A percentile compares a stretch with the other conserved stretches of the same genome.
Evolutionary conservation across 352 stramenopile species (phyloP).

Genomic region (Phytophthora aleatoria): DNA sequence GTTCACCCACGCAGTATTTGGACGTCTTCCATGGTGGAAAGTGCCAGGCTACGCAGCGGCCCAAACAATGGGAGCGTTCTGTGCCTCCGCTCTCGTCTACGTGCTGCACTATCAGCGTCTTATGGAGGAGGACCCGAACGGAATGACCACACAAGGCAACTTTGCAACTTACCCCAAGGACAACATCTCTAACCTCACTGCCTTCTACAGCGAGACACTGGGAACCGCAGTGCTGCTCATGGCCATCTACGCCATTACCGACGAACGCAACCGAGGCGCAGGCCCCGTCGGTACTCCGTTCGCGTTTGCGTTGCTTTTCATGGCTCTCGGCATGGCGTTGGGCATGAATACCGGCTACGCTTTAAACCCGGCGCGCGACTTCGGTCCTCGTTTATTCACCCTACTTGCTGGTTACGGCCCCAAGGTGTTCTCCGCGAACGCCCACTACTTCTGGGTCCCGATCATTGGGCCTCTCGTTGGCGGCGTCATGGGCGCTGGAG

Average conservation of each 20-base stretch:
- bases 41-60: slow-evolving; percentile 42
- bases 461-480: slow-evolving; percentile 52
- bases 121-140: slow-evolving; percentile 45
- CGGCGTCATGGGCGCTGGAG: slow-evolving; percentile 47
- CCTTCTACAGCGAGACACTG: slow-evolving; percentile 60
- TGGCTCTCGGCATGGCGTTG: slow-evolving; percentile 61
- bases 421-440: slow-evolving; percentile 51
- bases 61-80: slow-evolving; percentile 46
- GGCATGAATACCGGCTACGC: slow-evolving; percentile 46
- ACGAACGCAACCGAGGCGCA: slow-evolving; percentile 50
- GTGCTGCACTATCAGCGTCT: slow-evolving; percentile 52
- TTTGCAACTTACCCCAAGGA: slow-evolving; percentile 52
- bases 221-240: slow-evolving; percentile 54
- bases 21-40: slow-evolving; percentile 49
- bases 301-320: slow-evolving; percentile 54
- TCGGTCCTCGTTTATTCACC: slow-evolving; percentile 50
- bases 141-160: slow-evolving; percentile 37
- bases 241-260: slow-evolving; percentile 55
- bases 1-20: slow-evolving; percentile 47
- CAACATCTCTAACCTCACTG: slow-evolving; percentile 44
- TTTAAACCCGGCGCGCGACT: slow-evolving; percentile 50
- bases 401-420: slow-evolving; percentile 51
- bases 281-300: slow-evolving; percentile 38
- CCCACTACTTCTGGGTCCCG: slow-evolving; percentile 67
- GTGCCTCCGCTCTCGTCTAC: slow-evolving; percentile 45